Conservation (phyloP, 75 land plant species). For the Selaginella moellendorffii region DNA sequence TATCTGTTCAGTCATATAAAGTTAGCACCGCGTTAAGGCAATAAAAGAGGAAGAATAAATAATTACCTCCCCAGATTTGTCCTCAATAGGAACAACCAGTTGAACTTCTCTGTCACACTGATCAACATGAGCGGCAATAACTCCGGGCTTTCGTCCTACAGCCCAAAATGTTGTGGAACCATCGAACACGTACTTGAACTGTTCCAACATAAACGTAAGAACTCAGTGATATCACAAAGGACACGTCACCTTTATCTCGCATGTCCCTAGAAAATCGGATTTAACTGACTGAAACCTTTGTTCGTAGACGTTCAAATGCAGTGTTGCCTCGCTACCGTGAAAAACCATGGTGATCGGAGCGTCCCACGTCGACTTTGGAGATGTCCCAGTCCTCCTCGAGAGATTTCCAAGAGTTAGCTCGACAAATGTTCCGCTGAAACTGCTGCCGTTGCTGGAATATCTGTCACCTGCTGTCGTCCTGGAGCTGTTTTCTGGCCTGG, state of each 20-base stretch:
- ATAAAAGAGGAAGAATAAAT: too few species aligned
- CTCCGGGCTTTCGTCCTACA: constrained; percentile 39
- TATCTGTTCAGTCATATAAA: too few species aligned
- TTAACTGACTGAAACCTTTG: constrained; percentile 47
- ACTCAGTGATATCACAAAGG: background rate
- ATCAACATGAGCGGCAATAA: constrained; percentile 55
- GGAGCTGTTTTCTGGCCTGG: background rate
- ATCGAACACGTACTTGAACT: constrained; percentile 77
- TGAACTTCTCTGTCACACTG: constrained; percentile 60
- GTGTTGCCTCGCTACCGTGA: constrained; percentile 50
- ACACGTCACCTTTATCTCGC: constrained; percentile 79
- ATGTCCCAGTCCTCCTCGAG: constrained; percentile 40
- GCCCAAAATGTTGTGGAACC: constrained; percentile 96
- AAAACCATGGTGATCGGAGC: constrained; percentile 65
- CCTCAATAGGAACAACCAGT: constrained; percentile 76
- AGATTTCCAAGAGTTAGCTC: constrained; percentile 68
- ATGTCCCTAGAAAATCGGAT: constrained; percentile 54
- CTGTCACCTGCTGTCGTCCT: background rate
- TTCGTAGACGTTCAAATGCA: constrained; percentile 62
- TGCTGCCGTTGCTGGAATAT: background rate
- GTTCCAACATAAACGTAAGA: constrained; percentile 6
- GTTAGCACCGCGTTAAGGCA: too few species aligned
- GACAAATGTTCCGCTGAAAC: constrained; percentile 32
- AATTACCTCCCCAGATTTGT: constrained; percentile 56
- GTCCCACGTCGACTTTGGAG: constrained; percentile 47